These are phyloP conservation scores for Monosporozyma yasuniensis DNA, from an alignment of 805 yeast genomes.

Conservation along the genomic window DNA sequence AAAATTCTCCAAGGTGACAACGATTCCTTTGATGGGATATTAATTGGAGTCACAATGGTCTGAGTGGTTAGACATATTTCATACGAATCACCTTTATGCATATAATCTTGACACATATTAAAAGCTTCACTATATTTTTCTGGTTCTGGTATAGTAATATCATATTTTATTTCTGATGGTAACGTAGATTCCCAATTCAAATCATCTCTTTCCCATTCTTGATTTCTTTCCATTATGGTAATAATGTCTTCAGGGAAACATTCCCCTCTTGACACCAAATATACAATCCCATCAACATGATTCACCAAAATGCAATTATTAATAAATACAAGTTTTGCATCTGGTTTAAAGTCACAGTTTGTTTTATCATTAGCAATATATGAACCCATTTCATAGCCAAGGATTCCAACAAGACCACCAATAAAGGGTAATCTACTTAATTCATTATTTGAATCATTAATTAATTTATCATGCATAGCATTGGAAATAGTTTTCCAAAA, in stretches of 20 bases:
- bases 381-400: constrained; percentile 84
- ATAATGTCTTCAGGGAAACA: constrained; percentile 26
- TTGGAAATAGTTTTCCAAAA: constrained; percentile 25
- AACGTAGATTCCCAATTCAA: constrained; percentile 7
- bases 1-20: constrained; percentile 71
- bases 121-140: constrained; percentile 48
- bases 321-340: constrained; percentile 63
- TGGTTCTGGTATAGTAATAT: constrained; percentile 43
- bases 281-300: constrained; percentile 37
- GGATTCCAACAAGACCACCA: constrained; percentile 85
- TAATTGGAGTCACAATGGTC: constrained; percentile 47
- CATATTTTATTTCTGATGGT: constrained; percentile 21
- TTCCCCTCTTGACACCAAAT: constrained; percentile 42
- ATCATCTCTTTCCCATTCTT: constrained; percentile 8
- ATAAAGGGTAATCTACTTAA: constrained; percentile 50
- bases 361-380: constrained; percentile 25
- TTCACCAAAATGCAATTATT: constrained; percentile 56
- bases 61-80: constrained; percentile 85
- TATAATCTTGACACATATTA: constrained; percentile 51
- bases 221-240: constrained; percentile 4
- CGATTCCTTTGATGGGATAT: constrained; percentile 26
- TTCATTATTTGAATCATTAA: constrained; percentile 8
- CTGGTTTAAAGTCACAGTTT: constrained; percentile 42
- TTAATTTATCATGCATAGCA: constrained; percentile 19
- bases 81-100: constrained; percentile 81